Conservation (phyloP, 2,329 filamentous ascomycete genomes). For the Aotearoamyces nothofagi region DNA sequence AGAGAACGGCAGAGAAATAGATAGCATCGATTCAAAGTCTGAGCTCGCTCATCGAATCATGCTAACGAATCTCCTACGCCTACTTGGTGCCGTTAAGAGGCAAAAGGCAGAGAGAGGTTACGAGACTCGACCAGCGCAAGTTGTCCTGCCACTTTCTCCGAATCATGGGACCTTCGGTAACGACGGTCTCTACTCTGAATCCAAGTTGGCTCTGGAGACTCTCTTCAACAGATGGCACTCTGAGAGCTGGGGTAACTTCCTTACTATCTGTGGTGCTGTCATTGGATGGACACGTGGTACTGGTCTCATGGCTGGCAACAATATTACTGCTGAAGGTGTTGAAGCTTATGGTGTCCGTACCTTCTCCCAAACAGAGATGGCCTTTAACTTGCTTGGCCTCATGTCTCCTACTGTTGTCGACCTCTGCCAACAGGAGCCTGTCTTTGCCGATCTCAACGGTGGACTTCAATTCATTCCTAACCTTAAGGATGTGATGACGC, state of each 20-base stretch:
- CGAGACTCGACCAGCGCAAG: slow-evolving; percentile 90
- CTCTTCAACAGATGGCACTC: slow-evolving; percentile 98
- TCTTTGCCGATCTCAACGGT: slow-evolving; percentile 94
- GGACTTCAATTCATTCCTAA: slow-evolving; percentile 95
- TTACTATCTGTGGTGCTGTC: slow-evolving; percentile 94
- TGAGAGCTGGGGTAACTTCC: slow-evolving; percentile 92
- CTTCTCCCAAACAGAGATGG: slow-evolving; percentile 99
- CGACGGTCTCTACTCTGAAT: slow-evolving; percentile 95
- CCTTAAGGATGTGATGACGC: slow-evolving; percentile 86
- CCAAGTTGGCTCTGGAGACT: slow-evolving; percentile 91
- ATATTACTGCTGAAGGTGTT: slow-evolving; percentile 91
- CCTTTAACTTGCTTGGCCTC: slow-evolving; percentile 90
- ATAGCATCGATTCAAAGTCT: slow-evolving; percentile 91
- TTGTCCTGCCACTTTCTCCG: slow-evolving; percentile 87
- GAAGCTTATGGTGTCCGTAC: slow-evolving; percentile 95
- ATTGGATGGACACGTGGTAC: slow-evolving; percentile 99
- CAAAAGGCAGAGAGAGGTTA: slow-evolving; percentile 81
- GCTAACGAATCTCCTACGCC: slow-evolving; percentile 89
- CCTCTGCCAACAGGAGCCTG: slow-evolving; percentile 86
- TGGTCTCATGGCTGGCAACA: slow-evolving; percentile 95
- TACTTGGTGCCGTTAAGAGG: slow-evolving; percentile 78
- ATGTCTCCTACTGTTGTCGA: slow-evolving; percentile 93
- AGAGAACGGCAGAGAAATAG: slow-evolving; percentile 94
- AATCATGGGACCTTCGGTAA: slow-evolving; percentile 98
- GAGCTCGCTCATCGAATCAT: slow-evolving; percentile 98